Evolutionary conservation across 805 yeast genomes (phyloP).

Genomic region (Kodamaea leandrae): DNA sequence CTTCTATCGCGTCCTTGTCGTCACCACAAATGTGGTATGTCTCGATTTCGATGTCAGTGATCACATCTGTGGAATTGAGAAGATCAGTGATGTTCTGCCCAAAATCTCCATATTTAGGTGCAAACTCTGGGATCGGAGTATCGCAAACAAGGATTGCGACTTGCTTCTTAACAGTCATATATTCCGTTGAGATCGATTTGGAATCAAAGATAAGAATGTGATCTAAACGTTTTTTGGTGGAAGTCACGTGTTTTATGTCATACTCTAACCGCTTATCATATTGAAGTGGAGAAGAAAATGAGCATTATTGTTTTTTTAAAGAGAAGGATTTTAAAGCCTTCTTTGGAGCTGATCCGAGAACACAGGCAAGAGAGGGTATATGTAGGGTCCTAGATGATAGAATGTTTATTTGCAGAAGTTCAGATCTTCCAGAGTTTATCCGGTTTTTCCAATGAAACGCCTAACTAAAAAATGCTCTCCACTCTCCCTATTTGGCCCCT

Average conservation of each 20-base stretch:
- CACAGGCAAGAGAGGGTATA: too few relatives aligned
- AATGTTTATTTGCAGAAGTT: too few relatives aligned
- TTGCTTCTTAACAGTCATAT: conserved; percentile 18
- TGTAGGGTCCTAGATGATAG: too few relatives aligned
- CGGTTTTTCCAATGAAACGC: too few relatives aligned
- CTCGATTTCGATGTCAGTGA: conserved; percentile 18
- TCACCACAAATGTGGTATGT: conserved; percentile 38
- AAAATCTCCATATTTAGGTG: conserved; percentile 47
- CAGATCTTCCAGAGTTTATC: too few relatives aligned
- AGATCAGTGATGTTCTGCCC: conserved; percentile 46
- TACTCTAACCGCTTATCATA: too few relatives aligned
- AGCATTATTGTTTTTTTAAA: too few relatives aligned
- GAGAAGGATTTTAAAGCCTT: too few relatives aligned
- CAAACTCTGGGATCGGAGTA: conserved; percentile 28
- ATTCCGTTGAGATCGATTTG: not conserved
- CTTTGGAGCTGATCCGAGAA: too few relatives aligned
- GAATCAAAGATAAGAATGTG: too few relatives aligned
- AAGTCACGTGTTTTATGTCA: not conserved
- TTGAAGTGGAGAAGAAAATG: too few relatives aligned
- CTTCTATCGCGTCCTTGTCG: conserved; percentile 15
- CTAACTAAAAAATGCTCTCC: too few relatives aligned
- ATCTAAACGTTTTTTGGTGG: not conserved
- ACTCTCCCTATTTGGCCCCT: not conserved
- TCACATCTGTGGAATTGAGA: conserved; percentile 21
- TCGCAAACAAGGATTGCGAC: conserved; percentile 43